Evolutionary conservation across 139 green algal species (phyloP), one percentile per base, ranked within the genome.

Genomic region (Chlorella sp.): DNA sequence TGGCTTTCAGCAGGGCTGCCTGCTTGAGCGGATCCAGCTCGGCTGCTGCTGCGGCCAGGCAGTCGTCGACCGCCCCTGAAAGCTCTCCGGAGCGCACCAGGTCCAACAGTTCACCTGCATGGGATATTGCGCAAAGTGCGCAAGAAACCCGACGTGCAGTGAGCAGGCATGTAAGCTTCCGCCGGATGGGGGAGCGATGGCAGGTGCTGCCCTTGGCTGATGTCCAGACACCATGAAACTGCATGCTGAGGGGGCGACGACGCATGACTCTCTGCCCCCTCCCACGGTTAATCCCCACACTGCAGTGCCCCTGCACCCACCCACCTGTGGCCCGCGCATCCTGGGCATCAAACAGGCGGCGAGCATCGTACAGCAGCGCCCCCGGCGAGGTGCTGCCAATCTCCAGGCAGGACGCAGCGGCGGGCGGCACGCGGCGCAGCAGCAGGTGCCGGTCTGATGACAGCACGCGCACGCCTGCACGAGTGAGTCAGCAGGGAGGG

Each of bases 291-390:
- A 51, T 51, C 44, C 44, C 44, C 44, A 51, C 44, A 51, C 44
- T 9, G 68, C 68, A 75, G 38, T n/a, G n/a, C n/a, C n/a, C n/a
- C n/a, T n/a, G 70, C 67, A 69, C 64, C 64, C 64, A 72, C 69
- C 76, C 60, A 82, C 63, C 78, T 6, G 78, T 83, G 30, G 78
- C 78, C 39, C 78, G 78, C 16, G 78, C 78, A 44, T 83, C 78
- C 39, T 83, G 78, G 18, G 78, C 73, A n/a, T 98, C 96, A 72
- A 94, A 98, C 73, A 97, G 89, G 55, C 94, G 85, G 9, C 96
- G 74, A 0, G 96, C 95, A 38, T 98, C 93, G 80, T 92, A 95
- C 73, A 98, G 92, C 34, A 95, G 55, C 2, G 93, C 93, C 23
- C 89, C 90, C 75, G 90, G 87, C 72, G 26, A 63, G 26, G 76